Evolutionary conservation across 2,329 filamentous ascomycete species (phyloP).

Genomic region (Atkinsonella texensis): DNA sequence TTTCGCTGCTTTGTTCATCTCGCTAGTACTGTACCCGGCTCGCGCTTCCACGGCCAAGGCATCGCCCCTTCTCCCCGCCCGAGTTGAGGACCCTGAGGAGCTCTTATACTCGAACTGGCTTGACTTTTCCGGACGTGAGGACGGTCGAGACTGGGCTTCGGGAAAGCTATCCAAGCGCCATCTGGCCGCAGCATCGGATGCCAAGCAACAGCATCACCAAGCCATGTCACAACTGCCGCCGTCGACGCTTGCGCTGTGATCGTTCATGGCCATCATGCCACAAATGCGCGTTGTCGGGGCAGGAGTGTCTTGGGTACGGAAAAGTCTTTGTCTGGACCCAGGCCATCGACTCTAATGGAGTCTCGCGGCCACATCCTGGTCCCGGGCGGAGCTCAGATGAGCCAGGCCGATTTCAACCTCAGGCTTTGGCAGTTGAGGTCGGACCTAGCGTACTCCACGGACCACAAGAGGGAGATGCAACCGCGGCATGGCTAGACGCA

Average conservation of each 20-base stretch:
- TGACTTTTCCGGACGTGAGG: not conserved
- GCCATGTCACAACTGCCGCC: constrained; percentile 50
- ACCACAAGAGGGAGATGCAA: not conserved
- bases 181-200: constrained; percentile 10
- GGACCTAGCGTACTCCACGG: not conserved
- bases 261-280: constrained; percentile 45
- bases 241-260: constrained; percentile 49
- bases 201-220: constrained; percentile 26
- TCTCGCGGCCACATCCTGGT: constrained; percentile 23
- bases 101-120: not conserved
- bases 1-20: not conserved
- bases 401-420: not conserved
- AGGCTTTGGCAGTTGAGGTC: not conserved
- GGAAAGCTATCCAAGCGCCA: not conserved
- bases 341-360: constrained; percentile 36
- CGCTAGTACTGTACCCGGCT: not conserved
- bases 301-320: constrained; percentile 50
- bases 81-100: not conserved
- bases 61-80: not conserved
- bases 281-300: constrained; percentile 43
- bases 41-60: not conserved
- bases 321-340: constrained; percentile 48
- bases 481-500: not conserved
- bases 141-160: not conserved
- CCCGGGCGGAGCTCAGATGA: constrained; percentile 7